These are phyloP conservation scores for Ehretia macrophylla DNA, from an alignment of 257 asterid genomes.

Conservation along the genomic window DNA sequence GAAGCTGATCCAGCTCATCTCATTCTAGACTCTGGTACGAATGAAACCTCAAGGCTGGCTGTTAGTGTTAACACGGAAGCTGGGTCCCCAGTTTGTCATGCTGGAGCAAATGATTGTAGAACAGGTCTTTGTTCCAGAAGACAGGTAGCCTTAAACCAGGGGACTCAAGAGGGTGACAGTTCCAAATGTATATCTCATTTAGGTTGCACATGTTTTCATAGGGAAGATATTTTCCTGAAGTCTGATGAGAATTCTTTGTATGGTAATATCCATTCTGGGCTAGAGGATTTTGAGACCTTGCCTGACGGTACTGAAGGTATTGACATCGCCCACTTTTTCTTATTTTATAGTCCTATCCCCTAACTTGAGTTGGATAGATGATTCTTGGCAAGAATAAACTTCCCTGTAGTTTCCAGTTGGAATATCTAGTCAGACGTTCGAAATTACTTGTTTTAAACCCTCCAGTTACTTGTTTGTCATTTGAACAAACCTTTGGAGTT, in stretches of 20 bases:
- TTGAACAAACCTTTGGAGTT: too few species aligned
- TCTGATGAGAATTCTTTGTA: slow-evolving; percentile 4
- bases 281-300: slow-evolving; percentile 10
- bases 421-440: too few species aligned
- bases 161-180: slow-evolving; percentile 19
- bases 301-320: slow-evolving; percentile 10
- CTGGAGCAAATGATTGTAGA: slow-evolving; percentile 27
- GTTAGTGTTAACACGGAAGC: slow-evolving; percentile 31
- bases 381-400: too few species aligned
- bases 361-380: too few species aligned
- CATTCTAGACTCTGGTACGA: slow-evolving; percentile 17
- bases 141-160: slow-evolving; percentile 13
- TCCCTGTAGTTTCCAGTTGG: too few species aligned
- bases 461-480: too few species aligned
- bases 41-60: slow-evolving; percentile 7
- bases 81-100: slow-evolving; percentile 20
- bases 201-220: slow-evolving; percentile 10
- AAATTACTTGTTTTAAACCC: too few species aligned
- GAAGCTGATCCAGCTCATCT: slow-evolving; percentile 24
- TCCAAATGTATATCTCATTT: slow-evolving; percentile 5
- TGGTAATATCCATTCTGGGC: slow-evolving; percentile 7
- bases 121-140: slow-evolving; percentile 9
- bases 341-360: too few species aligned
- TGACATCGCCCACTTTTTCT: too few species aligned
- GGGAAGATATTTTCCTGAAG: slow-evolving; percentile 10